Evolutionary conservation across 2,329 filamentous ascomycete genomes (phyloP).

Genomic region (Cercospora beticola): DNA sequence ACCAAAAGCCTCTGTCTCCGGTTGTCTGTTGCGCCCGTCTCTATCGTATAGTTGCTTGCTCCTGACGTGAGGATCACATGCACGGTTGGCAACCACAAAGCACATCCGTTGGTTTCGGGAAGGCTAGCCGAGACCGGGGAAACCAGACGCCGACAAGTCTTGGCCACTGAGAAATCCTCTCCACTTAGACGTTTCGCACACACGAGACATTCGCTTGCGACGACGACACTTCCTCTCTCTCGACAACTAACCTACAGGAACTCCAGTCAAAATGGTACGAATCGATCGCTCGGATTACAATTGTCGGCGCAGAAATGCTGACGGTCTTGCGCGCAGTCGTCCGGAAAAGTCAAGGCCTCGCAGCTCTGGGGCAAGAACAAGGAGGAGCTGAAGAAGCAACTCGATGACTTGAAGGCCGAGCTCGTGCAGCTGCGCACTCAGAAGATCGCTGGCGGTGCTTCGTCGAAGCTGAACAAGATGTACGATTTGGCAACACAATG

Average conservation of each 20-base stretch:
- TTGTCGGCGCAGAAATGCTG: conserved; percentile 16
- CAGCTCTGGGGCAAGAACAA: conserved; percentile 99
- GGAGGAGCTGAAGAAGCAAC: conserved; percentile 94
- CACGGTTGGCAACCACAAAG: not conserved
- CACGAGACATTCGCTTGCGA: not conserved
- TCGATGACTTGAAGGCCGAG: conserved; percentile 93
- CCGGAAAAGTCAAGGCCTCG: conserved; percentile 84
- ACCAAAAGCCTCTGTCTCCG: not conserved
- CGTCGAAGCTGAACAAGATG: conserved; percentile 97
- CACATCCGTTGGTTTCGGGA: not conserved
- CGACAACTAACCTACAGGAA: conserved; percentile 29
- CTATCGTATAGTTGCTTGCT: not conserved
- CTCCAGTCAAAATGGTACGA: conserved; percentile 34
- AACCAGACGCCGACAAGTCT: not conserved
- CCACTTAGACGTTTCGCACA: conserved; percentile 8
- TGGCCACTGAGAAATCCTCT: conserved; percentile 7
- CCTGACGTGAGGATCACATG: conserved; percentile 3
- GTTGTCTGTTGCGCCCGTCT: not conserved
- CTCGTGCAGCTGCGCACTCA: conserved; percentile 94
- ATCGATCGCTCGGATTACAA: not conserved
- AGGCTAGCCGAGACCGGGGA: not conserved
- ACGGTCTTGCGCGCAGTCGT: conserved; percentile 49
- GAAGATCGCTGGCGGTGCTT: conserved; percentile 91
- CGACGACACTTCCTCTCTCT: conserved; percentile 17
- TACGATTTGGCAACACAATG: conserved; percentile 51